Conservation (phyloP, 176 grass and related monocot species). For the Eleusine indica region DNA sequence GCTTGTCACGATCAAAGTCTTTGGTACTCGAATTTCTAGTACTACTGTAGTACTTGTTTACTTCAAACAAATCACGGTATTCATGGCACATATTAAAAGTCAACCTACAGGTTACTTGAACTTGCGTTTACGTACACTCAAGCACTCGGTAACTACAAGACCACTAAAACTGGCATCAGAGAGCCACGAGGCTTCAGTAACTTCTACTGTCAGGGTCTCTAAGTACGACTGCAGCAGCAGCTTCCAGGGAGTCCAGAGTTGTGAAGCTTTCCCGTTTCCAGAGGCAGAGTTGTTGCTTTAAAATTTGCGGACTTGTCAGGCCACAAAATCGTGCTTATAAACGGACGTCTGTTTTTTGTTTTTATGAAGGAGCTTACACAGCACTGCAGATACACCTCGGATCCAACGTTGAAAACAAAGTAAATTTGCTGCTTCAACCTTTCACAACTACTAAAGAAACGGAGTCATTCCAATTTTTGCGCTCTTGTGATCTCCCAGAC, state of each 20-base stretch:
- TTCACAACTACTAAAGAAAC: neutral
- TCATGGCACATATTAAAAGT: neutral
- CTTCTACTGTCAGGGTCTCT: neutral
- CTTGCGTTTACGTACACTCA: neutral
- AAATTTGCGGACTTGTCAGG: neutral
- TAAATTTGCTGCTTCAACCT: neutral
- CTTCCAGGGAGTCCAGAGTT: neutral
- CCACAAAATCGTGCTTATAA: neutral
- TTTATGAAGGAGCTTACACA: neutral
- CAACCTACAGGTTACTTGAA: no score
- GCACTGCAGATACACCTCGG: neutral
- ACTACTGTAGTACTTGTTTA: neutral
- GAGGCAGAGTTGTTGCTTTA: neutral
- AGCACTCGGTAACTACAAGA: neutral
- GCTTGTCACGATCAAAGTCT: neutral
- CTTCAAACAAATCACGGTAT: neutral
- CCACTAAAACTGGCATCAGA: neutral
- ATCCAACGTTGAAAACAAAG: neutral
- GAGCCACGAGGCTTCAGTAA: neutral
- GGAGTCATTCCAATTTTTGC: slow-evolving; percentile 69
- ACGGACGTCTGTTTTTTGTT: neutral
- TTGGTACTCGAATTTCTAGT: no score
- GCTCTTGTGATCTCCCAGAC: slow-evolving; percentile 75
- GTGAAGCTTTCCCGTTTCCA: neutral
- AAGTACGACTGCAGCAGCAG: no score